phyloP scores from a whole-genome alignment of 2,329 filamentous ascomycete genomes.

The Hypoxylon sp. region DNA sequence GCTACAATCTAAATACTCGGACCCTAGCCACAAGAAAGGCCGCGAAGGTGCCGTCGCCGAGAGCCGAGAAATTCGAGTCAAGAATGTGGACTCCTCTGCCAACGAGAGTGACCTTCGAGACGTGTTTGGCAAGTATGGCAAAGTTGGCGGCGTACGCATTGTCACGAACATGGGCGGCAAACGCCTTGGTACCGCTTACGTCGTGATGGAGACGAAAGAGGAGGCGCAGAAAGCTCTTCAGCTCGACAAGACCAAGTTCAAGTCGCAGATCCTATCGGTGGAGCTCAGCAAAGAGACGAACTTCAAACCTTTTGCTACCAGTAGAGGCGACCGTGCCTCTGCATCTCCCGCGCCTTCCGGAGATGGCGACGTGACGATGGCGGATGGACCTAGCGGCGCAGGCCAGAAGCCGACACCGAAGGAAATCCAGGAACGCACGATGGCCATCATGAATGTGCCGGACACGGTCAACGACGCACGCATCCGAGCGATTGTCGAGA shows the following conservation, averaged over 20 bases:
- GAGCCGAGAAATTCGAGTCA: slow-evolving; percentile 85
- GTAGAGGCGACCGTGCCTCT: slow-evolving; percentile 50
- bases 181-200: slow-evolving; percentile 82
- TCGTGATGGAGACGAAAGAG: slow-evolving; percentile 79
- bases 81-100: slow-evolving; percentile 71
- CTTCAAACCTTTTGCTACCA: slow-evolving; percentile 67
- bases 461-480: slow-evolving; percentile 93
- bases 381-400: slow-evolving; percentile 44
- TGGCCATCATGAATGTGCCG: slow-evolving; percentile 86
- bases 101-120: slow-evolving; percentile 76
- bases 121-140: slow-evolving; percentile 80
- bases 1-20: slow-evolving; percentile 83
- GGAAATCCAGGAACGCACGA: slow-evolving; percentile 73
- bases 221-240: slow-evolving; percentile 75
- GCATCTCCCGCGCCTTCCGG: slow-evolving; percentile 52
- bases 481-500: slow-evolving; percentile 77
- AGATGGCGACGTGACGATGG: slow-evolving; percentile 57
- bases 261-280: slow-evolving; percentile 74
- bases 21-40: slow-evolving; percentile 81
- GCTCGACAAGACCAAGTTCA: slow-evolving; percentile 78
- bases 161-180: slow-evolving; percentile 74
- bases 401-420: slow-evolving; percentile 55
- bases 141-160: slow-evolving; percentile 77
- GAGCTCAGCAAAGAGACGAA: slow-evolving; percentile 68
- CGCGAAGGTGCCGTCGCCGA: slow-evolving; percentile 86